phyloP scores from a whole-genome alignment of 2,329 filamentous ascomycete genomes.

The Aspergillus sp. region DNA sequence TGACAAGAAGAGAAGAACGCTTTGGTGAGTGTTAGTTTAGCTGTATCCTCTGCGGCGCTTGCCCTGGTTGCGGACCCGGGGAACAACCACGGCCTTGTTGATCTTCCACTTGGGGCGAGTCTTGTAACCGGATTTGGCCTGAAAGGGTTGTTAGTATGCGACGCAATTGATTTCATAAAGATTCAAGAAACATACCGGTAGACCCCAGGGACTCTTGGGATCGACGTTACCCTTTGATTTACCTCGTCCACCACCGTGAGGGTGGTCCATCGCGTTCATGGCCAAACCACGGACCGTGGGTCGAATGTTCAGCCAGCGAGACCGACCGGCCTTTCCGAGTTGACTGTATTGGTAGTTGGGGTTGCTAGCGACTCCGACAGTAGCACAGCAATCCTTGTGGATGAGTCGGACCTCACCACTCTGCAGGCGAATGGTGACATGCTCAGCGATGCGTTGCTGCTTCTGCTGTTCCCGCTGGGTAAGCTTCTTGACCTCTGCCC shows the following conservation, averaged over 20 bases:
- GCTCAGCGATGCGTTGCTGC: conserved; percentile 65
- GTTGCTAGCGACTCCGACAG: conserved; percentile 92
- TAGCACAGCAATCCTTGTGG: conserved; percentile 88
- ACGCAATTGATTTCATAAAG: conserved; percentile 7
- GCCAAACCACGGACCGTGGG: conserved; percentile 95
- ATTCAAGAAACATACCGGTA: conserved; percentile 66
- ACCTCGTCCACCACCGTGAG: conserved; percentile 97
- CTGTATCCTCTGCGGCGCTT: conserved; percentile 72
- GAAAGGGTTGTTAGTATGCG: conserved; percentile 13
- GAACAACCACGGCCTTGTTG: conserved; percentile 87
- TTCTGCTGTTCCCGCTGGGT: conserved; percentile 40
- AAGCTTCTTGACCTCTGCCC: conserved; percentile 31
- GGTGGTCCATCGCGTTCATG: conserved; percentile 99
- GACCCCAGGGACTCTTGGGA: conserved; percentile 95
- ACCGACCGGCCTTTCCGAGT: conserved; percentile 91
- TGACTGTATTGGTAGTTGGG: conserved; percentile 85
- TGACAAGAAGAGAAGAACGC: conserved; percentile 2
- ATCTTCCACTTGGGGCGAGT: conserved; percentile 83
- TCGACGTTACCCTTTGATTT: conserved; percentile 98
- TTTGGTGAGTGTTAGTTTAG: conserved; percentile 24
- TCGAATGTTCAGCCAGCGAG: conserved; percentile 88
- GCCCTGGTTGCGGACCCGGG: conserved; percentile 84
- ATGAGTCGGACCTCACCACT: conserved; percentile 91
- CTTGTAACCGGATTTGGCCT: conserved; percentile 71
- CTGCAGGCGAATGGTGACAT: conserved; percentile 81